Conservation (phyloP, 2,329 filamentous ascomycete species). For the Endoconidiophora laricicola region DNA sequence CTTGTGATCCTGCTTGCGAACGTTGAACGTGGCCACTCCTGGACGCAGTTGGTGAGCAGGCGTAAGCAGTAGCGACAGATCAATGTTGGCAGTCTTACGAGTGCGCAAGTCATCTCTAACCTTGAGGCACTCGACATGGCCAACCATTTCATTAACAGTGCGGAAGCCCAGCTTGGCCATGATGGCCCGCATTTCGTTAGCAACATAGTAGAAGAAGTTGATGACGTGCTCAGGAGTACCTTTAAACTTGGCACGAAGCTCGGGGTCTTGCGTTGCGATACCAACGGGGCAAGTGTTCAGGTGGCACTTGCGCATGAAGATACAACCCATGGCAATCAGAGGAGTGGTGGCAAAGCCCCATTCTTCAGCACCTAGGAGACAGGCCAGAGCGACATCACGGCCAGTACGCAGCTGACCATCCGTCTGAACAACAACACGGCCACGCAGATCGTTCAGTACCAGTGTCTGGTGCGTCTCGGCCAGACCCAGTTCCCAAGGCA, state of each 20-base stretch:
- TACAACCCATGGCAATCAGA: constrained; percentile 90
- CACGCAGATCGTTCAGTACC: constrained; percentile 87
- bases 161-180: constrained; percentile 93
- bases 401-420: constrained; percentile 89
- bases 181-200: constrained; percentile 89
- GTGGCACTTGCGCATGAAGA: constrained; percentile 77
- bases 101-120: constrained; percentile 79
- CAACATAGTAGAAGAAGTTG: constrained; percentile 97
- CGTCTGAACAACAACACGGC: constrained; percentile 88
- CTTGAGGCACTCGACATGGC: constrained; percentile 70
- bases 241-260: constrained; percentile 81
- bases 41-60: constrained; percentile 91
- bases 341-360: constrained; percentile 94
- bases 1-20: constrained; percentile 91
- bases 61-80: constrained; percentile 80
- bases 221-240: constrained; percentile 93
- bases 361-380: constrained; percentile 91
- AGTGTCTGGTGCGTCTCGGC: constrained; percentile 94
- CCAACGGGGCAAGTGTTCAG: constrained; percentile 74
- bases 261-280: constrained; percentile 91
- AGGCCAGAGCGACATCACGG: constrained; percentile 85
- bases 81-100: constrained; percentile 81
- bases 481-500: constrained; percentile 91
- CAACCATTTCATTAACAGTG: constrained; percentile 95
- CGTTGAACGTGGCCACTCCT: constrained; percentile 91